Percentiles rank a stretch among this genome's conserved stretches.
Evolutionary conservation across 2,329 filamentous ascomycete genomes (phyloP).

Genomic region (Botryotinia convoluta): DNA sequence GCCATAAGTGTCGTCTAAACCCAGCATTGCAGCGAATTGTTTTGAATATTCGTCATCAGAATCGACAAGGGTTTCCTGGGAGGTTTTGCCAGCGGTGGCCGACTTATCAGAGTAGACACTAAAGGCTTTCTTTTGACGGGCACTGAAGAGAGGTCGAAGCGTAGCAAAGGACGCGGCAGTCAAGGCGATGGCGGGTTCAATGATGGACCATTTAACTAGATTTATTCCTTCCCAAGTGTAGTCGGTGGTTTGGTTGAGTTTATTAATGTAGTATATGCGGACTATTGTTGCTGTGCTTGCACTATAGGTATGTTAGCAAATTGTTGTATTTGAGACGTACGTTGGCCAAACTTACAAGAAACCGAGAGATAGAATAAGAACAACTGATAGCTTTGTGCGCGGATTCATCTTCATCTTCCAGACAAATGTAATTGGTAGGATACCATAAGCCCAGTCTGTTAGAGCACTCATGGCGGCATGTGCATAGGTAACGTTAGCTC

Average conservation of each 20-base stretch:
- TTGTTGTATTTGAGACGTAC: neutral
- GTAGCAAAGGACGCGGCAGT: constrained; percentile 44
- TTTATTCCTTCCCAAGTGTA: constrained; percentile 44
- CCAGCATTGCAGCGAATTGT: constrained; percentile 14
- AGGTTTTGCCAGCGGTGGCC: neutral
- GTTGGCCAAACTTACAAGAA: constrained; percentile 40
- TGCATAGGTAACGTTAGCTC: constrained; percentile 33
- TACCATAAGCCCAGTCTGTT: constrained; percentile 36
- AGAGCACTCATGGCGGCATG: constrained; percentile 34
- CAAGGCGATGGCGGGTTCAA: constrained; percentile 45
- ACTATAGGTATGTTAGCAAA: constrained; percentile 29
- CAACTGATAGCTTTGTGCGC: constrained; percentile 38
- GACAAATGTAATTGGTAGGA: constrained; percentile 36
- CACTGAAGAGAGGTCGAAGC: constrained; percentile 40
- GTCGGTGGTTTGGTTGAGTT: constrained; percentile 40
- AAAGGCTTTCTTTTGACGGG: constrained; percentile 25
- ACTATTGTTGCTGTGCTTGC: constrained; percentile 45
- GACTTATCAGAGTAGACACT: neutral
- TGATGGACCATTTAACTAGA: constrained; percentile 46
- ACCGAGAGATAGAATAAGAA: constrained; percentile 39
- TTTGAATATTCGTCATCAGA: constrained; percentile 8
- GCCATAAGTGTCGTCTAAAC: neutral
- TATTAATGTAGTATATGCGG: constrained; percentile 44
- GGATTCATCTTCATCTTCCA: constrained; percentile 35
- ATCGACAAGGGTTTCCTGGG: neutral